Evolutionary conservation across 345 rosid genomes (phyloP).

Genomic region (Populus alba): DNA sequence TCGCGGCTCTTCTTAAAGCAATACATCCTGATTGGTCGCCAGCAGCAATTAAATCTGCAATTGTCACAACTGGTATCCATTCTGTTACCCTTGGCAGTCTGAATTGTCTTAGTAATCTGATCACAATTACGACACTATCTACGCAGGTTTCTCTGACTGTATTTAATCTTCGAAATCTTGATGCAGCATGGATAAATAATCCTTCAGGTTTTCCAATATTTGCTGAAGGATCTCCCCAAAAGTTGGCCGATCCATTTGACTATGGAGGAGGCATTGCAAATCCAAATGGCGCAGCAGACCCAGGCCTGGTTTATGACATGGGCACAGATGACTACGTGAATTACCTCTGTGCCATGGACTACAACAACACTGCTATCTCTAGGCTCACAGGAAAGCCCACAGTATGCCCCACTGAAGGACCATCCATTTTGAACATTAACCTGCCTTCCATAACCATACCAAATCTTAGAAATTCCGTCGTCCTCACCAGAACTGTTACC

Average conservation of each 20-base stretch:
- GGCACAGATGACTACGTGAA: conserved; percentile 41
- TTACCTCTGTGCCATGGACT: conserved; percentile 58
- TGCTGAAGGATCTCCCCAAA: conserved; percentile 47
- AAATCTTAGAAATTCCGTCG: conserved; percentile 29
- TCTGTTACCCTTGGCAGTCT: not conserved
- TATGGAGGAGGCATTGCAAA: conserved; percentile 59
- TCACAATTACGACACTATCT: not conserved
- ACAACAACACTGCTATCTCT: conserved; percentile 40
- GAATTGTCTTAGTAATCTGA: not conserved
- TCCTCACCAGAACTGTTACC: conserved; percentile 47
- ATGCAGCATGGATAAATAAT: conserved; percentile 37
- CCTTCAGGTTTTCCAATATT: conserved; percentile 49
- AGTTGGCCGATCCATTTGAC: conserved; percentile 63
- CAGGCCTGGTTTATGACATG: conserved; percentile 61
- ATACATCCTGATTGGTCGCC: conserved; percentile 67
- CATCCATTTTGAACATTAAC: conserved; percentile 45
- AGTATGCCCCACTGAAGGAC: conserved; percentile 23
- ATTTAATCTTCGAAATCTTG: not conserved
- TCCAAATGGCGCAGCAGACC: conserved; percentile 51
- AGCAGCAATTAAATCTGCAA: conserved; percentile 61
- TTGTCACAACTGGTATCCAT: conserved; percentile 53
- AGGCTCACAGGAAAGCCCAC: conserved; percentile 20
- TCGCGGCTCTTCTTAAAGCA: conserved; percentile 44
- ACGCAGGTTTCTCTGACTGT: not conserved
- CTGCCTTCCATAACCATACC: conserved; percentile 65